phyloP scores from a whole-genome alignment of 495 filamentous ascomycete genomes.

The Annulohypoxylon bovei region DNA sequence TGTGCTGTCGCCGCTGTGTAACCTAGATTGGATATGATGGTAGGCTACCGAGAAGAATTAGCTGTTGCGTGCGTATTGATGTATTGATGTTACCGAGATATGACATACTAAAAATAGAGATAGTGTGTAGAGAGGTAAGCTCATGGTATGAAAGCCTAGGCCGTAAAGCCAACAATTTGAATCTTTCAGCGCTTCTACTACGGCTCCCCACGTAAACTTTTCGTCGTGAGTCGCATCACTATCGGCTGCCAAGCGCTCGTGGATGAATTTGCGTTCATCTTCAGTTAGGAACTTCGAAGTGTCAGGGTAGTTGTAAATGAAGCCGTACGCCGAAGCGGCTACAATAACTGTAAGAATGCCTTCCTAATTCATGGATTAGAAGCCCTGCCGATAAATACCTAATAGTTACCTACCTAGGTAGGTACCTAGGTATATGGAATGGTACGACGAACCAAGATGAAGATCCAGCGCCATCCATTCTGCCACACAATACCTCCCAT shows the following conservation, averaged over 20 bases:
- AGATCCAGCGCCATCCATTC: conserved; percentile 87
- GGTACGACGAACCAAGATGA: conserved; percentile 69
- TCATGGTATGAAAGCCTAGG: conserved; percentile 77
- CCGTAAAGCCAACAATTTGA: conserved; percentile 81
- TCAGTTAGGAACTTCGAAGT: conserved; percentile 74
- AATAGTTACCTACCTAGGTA: too few relatives aligned
- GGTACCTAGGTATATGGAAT: background rate
- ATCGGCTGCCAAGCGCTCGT: conserved; percentile 67
- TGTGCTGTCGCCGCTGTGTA: conserved; percentile 75
- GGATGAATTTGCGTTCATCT: conserved; percentile 69
- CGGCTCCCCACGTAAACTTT: conserved; percentile 71
- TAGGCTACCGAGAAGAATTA: conserved; percentile 57
- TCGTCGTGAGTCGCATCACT: conserved; percentile 70
- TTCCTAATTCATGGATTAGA: conserved; percentile 58
- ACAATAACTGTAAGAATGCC: conserved; percentile 74
- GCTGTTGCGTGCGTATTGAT: too few relatives aligned
- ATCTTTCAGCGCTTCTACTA: conserved; percentile 71
- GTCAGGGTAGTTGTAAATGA: conserved; percentile 77
- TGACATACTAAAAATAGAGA: conserved; percentile 74
- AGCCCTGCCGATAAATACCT: background rate
- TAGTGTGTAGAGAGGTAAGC: conserved; percentile 79
- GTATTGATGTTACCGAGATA: background rate
- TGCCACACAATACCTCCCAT: conserved; percentile 71
- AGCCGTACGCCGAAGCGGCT: conserved; percentile 69
- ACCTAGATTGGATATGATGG: conserved; percentile 75